A percentile compares a stretch with the other conserved stretches of the same genome.
Conservation (phyloP, 2,329 filamentous ascomycete species). For the Curvularia sp. region DNA sequence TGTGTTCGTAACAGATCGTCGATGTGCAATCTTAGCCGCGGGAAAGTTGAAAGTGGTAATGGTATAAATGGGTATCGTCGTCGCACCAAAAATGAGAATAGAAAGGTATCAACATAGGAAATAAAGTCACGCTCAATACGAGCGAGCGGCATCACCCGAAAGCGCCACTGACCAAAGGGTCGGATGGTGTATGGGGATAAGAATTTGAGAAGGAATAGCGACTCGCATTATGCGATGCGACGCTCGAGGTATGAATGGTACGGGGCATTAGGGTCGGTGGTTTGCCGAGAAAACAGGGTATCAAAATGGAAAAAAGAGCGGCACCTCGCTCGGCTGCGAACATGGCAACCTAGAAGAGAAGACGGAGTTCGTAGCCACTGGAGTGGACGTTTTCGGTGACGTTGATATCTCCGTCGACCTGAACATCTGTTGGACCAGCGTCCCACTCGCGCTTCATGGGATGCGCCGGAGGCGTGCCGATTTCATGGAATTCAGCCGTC, state of each 20-base stretch:
- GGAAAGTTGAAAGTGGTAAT: slow-evolving; percentile 27
- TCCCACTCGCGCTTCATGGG: slow-evolving; percentile 62
- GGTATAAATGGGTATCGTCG: slow-evolving; percentile 51
- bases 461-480: slow-evolving; percentile 54
- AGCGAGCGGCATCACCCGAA: slow-evolving; percentile 40
- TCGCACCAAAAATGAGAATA: slow-evolving; percentile 35
- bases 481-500: slow-evolving; percentile 72
- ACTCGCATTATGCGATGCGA: slow-evolving; percentile 19
- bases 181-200: slow-evolving; percentile 16
- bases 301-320: slow-evolving; percentile 17
- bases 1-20: slow-evolving; percentile 31
- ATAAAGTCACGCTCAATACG: slow-evolving; percentile 24
- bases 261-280: slow-evolving; percentile 42
- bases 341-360: slow-evolving; percentile 51
- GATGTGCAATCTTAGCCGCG: slow-evolving; percentile 35
- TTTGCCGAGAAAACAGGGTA: slow-evolving; percentile 25
- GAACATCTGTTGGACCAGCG: slow-evolving; percentile 56
- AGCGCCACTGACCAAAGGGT: slow-evolving; percentile 31
- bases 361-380: slow-evolving; percentile 57
- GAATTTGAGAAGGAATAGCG: slow-evolving; percentile 25
- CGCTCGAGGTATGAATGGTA: slow-evolving; percentile 40
- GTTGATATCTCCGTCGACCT: slow-evolving; percentile 57
- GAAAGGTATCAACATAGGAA: slow-evolving; percentile 25
- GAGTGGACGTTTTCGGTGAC: slow-evolving; percentile 54
- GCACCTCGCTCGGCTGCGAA: slow-evolving; percentile 9